These are phyloP conservation scores for Rhodosporidiobolus sp. DNA, from an alignment of 768 basidiomycete genomes.

Conservation along the genomic window DNA sequence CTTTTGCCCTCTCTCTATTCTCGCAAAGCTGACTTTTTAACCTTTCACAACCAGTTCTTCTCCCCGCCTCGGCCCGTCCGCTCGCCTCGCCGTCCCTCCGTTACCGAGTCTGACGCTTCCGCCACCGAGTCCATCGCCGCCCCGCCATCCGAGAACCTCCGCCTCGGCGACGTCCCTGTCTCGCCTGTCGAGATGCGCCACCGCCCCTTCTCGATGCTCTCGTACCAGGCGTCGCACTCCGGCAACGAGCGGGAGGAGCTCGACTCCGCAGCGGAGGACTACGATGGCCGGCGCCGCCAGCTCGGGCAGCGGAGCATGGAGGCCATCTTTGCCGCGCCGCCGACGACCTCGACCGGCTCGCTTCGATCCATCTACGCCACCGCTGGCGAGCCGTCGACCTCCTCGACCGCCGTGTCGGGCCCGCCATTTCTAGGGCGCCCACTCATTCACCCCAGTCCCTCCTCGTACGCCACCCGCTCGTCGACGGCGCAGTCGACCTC, in stretches of 20 bases:
- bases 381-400: neutral
- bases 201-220: neutral
- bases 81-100: neutral
- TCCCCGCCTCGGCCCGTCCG: neutral
- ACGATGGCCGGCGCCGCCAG: neutral
- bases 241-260: conserved; percentile 1
- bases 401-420: neutral
- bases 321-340: neutral
- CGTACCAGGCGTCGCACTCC: neutral
- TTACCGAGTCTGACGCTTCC: neutral
- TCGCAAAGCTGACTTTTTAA: neutral
- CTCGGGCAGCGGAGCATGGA: conserved; percentile 5
- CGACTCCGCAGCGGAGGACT: neutral
- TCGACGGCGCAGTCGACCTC: neutral
- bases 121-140: neutral
- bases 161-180: neutral
- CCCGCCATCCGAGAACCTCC: neutral
- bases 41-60: conserved; percentile 3
- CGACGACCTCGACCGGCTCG: neutral
- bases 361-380: neutral
- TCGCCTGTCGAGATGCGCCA: neutral
- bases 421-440: neutral
- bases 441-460: accelerated
- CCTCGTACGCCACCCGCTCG: neutral
- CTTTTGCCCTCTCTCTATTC: neutral